These are phyloP conservation scores for Skeletonema potamos DNA, from an alignment of 108 stramenopile species.

Conservation along the genomic window DNA sequence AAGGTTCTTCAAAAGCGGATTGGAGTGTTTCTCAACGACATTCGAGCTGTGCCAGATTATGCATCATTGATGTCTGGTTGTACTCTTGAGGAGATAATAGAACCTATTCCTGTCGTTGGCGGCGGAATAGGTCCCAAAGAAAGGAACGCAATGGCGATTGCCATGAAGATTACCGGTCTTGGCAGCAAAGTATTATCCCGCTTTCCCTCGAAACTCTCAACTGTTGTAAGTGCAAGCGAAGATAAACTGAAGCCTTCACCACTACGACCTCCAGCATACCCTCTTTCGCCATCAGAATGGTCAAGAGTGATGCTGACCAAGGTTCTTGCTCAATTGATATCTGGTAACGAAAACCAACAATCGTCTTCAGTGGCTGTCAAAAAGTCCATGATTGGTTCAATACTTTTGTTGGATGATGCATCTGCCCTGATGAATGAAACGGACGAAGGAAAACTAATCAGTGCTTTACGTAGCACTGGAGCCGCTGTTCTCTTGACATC, in stretches of 20 bases:
- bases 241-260: conserved; percentile 73
- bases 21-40: conserved; percentile 77
- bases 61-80: conserved; percentile 67
- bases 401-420: conserved; percentile 81
- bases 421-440: conserved; percentile 70
- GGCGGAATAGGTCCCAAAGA: conserved; percentile 49
- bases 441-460: conserved; percentile 69
- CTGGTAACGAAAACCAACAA: conserved; percentile 68
- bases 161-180: conserved; percentile 80
- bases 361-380: conserved; percentile 56
- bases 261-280: conserved; percentile 52
- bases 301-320: conserved; percentile 73
- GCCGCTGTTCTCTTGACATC: conserved; percentile 79
- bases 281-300: conserved; percentile 85
- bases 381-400: conserved; percentile 76
- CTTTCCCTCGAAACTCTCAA: conserved; percentile 76
- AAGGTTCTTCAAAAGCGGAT: conserved; percentile 63
- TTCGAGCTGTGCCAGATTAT: conserved; percentile 61
- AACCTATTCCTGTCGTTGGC: conserved; percentile 51
- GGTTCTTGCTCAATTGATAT: conserved; percentile 77
- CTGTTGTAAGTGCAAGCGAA: conserved; percentile 78
- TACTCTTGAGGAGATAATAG: conserved; percentile 82
- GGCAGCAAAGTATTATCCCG: conserved; percentile 55
- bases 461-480: conserved; percentile 67
- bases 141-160: conserved; percentile 58